A percentile compares a stretch with the other conserved stretches of the same genome.
phyloP scores from a whole-genome alignment of 148 eudicot species.

The Mesembryanthemum crystallinum region DNA sequence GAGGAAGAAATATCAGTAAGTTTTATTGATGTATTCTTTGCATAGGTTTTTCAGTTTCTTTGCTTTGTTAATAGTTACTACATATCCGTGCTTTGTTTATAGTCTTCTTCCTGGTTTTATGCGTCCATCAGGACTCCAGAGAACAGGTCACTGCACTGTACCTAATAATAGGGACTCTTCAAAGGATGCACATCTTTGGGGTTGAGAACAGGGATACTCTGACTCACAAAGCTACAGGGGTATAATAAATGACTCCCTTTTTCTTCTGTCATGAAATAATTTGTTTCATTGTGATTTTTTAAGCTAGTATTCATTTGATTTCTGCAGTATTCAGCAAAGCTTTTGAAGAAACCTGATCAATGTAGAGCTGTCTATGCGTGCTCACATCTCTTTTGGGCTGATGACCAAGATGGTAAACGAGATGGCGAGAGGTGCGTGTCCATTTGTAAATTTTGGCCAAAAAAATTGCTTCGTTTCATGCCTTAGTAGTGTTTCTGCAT shows the following conservation, averaged over 20 bases:
- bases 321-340: constrained; percentile 94
- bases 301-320: background rate
- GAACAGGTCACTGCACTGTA: constrained; percentile 90
- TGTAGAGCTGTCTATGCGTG: constrained; percentile 96
- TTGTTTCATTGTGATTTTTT: constrained; percentile 3
- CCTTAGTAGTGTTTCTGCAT: no score
- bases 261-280: background rate
- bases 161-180: constrained; percentile 91
- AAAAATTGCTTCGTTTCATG: background rate
- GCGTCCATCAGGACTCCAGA: constrained; percentile 66
- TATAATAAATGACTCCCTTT: constrained; percentile 30
- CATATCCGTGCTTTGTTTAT: constrained; percentile 20
- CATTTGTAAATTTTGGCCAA: background rate
- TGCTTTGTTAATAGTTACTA: background rate
- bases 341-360: constrained; percentile 97
- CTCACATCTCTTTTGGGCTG: constrained; percentile 95
- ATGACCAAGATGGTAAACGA: constrained; percentile 65
- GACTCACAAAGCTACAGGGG: constrained; percentile 99
- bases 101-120: constrained; percentile 20
- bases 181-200: constrained; percentile 88
- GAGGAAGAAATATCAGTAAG: constrained; percentile 97
- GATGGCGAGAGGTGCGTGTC: constrained; percentile 86
- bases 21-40: background rate
- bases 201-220: constrained; percentile 95
- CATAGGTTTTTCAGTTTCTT: background rate